A percentile compares a stretch with the other conserved stretches of the same genome.
Evolutionary conservation across 257 asterid species (phyloP).

Genomic region (Primulina tabacum): DNA sequence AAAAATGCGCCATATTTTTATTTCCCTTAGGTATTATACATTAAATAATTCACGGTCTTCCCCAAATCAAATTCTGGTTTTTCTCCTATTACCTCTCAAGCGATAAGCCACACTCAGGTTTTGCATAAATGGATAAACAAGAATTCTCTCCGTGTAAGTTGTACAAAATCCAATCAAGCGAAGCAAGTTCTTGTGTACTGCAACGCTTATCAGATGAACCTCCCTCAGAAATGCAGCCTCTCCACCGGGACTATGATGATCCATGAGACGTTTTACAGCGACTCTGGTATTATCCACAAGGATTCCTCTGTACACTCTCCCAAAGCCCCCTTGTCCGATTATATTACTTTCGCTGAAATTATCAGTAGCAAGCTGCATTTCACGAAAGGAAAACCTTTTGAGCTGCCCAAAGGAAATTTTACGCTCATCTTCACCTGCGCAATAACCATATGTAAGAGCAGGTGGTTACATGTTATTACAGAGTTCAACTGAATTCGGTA

Average conservation of each 20-base stretch:
- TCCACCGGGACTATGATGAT: constrained; percentile 79
- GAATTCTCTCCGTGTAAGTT: constrained; percentile 70
- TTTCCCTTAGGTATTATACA: not conserved
- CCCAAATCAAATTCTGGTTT: not conserved
- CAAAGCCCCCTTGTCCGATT: constrained; percentile 93
- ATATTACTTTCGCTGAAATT: constrained; percentile 60
- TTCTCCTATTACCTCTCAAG: constrained; percentile 53
- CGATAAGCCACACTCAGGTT: constrained; percentile 89
- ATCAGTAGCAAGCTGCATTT: constrained; percentile 76
- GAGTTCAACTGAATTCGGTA: not conserved
- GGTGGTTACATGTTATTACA: not conserved
- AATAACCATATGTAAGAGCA: not conserved
- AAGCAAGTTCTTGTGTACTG: constrained; percentile 80
- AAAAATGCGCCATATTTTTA: not conserved
- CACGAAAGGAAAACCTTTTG: constrained; percentile 70
- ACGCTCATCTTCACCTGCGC: constrained; percentile 67
- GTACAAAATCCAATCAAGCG: constrained; percentile 77
- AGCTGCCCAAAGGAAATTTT: constrained; percentile 69
- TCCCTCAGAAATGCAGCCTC: constrained; percentile 86
- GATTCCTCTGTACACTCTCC: constrained; percentile 74
- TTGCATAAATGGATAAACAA: constrained; percentile 87
- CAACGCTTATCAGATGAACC: constrained; percentile 75
- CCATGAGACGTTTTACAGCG: constrained; percentile 76
- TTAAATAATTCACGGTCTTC: too few species aligned
- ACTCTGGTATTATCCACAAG: constrained; percentile 57